Base-by-base conservation (phyloP, 2,329 filamentous ascomycete genomes). In the Fusarium sp. region DNA sequence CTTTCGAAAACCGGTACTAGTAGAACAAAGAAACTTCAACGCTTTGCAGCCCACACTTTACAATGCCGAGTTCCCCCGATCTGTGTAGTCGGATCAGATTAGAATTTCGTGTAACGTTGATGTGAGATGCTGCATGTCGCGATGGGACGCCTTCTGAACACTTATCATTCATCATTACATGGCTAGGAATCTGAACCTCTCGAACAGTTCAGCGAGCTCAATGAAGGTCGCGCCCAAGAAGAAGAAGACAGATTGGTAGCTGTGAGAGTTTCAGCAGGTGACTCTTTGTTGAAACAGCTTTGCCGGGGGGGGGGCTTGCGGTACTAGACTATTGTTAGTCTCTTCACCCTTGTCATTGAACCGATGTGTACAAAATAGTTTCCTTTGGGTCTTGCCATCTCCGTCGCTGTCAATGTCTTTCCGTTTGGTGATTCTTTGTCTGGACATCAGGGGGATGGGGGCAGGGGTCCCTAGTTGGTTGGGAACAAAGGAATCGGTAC, bases 1-100 rank as follows among this genome's bases (percentile, higher is more conserved):
- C 20, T 41, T 41, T 31, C 8, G 22, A n/a, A 22, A 41, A 24
- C 24, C 12, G 14, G 20, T n/a, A n/a, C 20, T 18, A 17, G 24
- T 17, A 42, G 20, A 55, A 55, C 24, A 42, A 55, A 55, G 51
- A 42, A 55, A 41, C 3, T 17, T 14, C 4, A 31, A n/a, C 15
- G 12, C n/a, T 4, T 4, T 28, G 8, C 2, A 39, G 2, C 20
- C 49, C n/a, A 11, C 0, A 18, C 7, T 18, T n/a, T n/a, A 22
- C 11, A 39, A 7, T 20, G 2, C 3, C 1, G 22, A 31, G 36
- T 13, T 4, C 3, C 24, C 17, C 4, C 2, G 6, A 13, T 31
- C 15, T 15, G 8, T 8, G 24, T 0, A 3, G n/a, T 28, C 15
- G 20, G 22, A 7, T 4, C 15, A 31, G 6, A n/a, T 41, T n/a